These are phyloP conservation scores for Lathyrus sativus DNA, from an alignment of 306 rosid species.

Conservation along the genomic window DNA sequence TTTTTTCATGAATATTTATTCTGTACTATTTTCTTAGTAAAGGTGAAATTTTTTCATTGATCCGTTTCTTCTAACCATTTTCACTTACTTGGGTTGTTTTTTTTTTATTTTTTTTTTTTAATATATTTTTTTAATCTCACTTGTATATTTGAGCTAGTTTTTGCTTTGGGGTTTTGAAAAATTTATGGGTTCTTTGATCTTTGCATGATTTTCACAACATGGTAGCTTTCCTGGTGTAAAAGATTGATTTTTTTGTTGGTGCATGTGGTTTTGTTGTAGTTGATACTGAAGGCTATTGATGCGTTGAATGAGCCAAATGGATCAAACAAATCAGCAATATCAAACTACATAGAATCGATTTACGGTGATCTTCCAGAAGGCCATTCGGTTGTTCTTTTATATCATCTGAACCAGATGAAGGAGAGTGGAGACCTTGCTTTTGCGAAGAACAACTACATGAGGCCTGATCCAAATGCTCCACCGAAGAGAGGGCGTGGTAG, in stretches of 20 bases:
- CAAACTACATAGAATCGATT: conserved; percentile 66
- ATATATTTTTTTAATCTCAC: too few relatives aligned
- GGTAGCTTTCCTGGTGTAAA: neutral
- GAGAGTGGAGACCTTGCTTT: conserved; percentile 72
- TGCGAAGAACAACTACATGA: conserved; percentile 70
- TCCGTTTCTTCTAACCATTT: conserved; percentile 8
- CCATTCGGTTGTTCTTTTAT: conserved; percentile 50
- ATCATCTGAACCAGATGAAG: conserved; percentile 71
- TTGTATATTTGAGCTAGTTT: neutral
- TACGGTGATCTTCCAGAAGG: conserved; percentile 70
- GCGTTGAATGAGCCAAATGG: conserved; percentile 55
- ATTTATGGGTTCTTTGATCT: neutral
- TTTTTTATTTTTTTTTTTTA: too few relatives aligned
- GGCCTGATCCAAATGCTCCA: conserved; percentile 67
- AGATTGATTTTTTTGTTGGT: too few relatives aligned
- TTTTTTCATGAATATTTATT: too few relatives aligned
- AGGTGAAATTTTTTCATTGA: neutral
- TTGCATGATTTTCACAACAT: neutral
- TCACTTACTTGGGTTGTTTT: neutral
- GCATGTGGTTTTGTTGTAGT: conserved; percentile 40
- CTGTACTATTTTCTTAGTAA: neutral
- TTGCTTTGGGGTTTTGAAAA: neutral
- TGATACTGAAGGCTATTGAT: conserved; percentile 73
- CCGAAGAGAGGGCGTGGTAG: conserved; percentile 88
- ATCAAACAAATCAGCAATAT: conserved; percentile 69